These are phyloP conservation scores for Graphilbum sp. DNA, from an alignment of 2,329 filamentous ascomycete species.

Conservation along the genomic window DNA sequence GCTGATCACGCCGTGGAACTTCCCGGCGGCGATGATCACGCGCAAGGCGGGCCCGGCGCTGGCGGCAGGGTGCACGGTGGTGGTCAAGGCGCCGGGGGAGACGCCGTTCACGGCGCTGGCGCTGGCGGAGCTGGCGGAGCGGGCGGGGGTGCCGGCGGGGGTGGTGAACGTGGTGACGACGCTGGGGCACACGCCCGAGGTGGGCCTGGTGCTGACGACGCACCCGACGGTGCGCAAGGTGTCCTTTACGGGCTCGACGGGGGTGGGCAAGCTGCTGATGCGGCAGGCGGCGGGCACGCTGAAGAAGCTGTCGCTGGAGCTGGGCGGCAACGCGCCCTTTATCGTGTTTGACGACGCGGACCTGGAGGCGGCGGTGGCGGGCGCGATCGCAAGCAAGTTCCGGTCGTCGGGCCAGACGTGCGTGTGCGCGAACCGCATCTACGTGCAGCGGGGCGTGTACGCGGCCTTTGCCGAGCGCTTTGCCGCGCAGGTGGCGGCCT, in stretches of 20 bases:
- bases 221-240: slow-evolving; percentile 69
- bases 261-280: slow-evolving; percentile 63
- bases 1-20: slow-evolving; percentile 81
- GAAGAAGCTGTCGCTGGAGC: slow-evolving; percentile 73
- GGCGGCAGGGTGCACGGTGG: slow-evolving; percentile 89
- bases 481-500: slow-evolving; percentile 51
- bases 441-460: slow-evolving; percentile 63
- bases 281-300: slow-evolving; percentile 70
- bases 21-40: slow-evolving; percentile 62
- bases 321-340: slow-evolving; percentile 89
- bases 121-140: slow-evolving; percentile 67
- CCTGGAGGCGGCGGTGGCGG: slow-evolving; percentile 66
- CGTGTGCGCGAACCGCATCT: slow-evolving; percentile 75
- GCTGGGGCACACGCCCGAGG: slow-evolving; percentile 58
- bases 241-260: slow-evolving; percentile 76
- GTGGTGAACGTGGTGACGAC: slow-evolving; percentile 83
- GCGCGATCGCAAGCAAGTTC: slow-evolving; percentile 80
- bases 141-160: slow-evolving; percentile 78
- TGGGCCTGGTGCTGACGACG: slow-evolving; percentile 64
- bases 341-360: slow-evolving; percentile 96
- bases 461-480: slow-evolving; percentile 55
- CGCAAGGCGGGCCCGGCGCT: slow-evolving; percentile 57
- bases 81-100: slow-evolving; percentile 80
- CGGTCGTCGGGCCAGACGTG: slow-evolving; percentile 91
- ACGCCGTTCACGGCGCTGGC: slow-evolving; percentile 86